Evolutionary conservation across 805 yeast species (phyloP), one percentile per base, ranked within the genome.

Genomic region (Metschnikowia lunata): DNA sequence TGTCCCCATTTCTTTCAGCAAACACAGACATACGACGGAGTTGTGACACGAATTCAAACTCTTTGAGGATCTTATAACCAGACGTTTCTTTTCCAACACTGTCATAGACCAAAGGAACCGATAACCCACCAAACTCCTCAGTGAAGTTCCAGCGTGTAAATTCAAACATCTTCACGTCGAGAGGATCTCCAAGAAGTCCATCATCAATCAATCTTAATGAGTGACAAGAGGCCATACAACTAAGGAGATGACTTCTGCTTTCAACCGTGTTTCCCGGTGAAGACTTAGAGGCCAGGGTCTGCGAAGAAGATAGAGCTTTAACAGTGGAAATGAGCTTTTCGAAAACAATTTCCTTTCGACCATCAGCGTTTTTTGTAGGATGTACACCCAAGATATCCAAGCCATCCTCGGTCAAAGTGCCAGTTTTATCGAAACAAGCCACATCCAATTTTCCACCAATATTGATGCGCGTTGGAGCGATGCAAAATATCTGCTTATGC

Each of bases 341-440:
- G 47, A 70, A 70, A 4, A 65, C 52, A 26, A 66, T 61, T 42
- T 67, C 72, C 46, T 64, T 65, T 49, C 77, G 57, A 11, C 75
- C 70, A 26, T 55, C 43, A 34, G 71, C 74, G 62, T 68, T 62
- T 43, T 63, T 61, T 1, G 68, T 64, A 4, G 79, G 45, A 45
- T 75, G 78, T 14, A 71, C 69, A 1, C 83, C 82, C 56, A 89
- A 71, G 3, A 93, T 87, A 61, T 91, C 98, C 31, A 93, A 71
- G 0, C 98, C 98, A 61, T 93, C 99, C 58, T 93, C 98, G 0
- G 99, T 93, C 50, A 93, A 70, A 0, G 99, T 93, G 3, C 99
- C 99, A 0, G 99, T 93, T 60, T 93, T 93, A 67, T 93, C 99
- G 63, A 93, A 93, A 57, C 96, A 89, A 59, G 88, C 72, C 4